A percentile compares a stretch with the other conserved stretches of the same genome.
phyloP scores from a whole-genome alignment of 2,329 filamentous ascomycete species.

The Penicillium sp. region DNA sequence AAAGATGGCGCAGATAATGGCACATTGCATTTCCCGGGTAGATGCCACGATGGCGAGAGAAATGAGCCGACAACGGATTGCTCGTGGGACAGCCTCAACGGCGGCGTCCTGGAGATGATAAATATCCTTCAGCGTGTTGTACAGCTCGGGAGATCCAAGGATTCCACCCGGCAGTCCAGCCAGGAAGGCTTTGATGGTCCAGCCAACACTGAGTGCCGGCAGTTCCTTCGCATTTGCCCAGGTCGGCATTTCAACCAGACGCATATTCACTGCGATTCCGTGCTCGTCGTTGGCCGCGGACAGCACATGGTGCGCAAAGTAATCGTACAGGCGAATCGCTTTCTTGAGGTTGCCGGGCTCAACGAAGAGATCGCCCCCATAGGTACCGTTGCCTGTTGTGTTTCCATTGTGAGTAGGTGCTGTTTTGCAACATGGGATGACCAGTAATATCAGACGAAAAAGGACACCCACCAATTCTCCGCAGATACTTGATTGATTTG shows the following conservation, averaged over 20 bases:
- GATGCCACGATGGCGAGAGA: constrained; percentile 43
- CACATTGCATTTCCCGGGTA: constrained; percentile 44
- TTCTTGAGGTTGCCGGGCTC: constrained; percentile 40
- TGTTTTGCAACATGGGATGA: constrained; percentile 2
- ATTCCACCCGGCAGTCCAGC: constrained; percentile 45
- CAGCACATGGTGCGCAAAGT: constrained; percentile 46
- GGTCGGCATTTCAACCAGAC: constrained; percentile 37
- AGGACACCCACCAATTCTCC: constrained; percentile 22
- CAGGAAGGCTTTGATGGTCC: constrained; percentile 42
- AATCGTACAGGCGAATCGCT: constrained; percentile 43
- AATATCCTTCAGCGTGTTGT: constrained; percentile 37
- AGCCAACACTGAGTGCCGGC: constrained; percentile 40
- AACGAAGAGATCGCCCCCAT: constrained; percentile 39
- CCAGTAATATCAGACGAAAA: background rate
- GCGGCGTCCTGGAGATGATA: constrained; percentile 27
- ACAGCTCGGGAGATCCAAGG: constrained; percentile 42
- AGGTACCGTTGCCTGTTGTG: constrained; percentile 26
- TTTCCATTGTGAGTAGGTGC: constrained; percentile 16
- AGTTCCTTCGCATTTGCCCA: constrained; percentile 25
- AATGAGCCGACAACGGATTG: constrained; percentile 37
- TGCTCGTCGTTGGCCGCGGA: constrained; percentile 40
- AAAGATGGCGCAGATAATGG: constrained; percentile 47
- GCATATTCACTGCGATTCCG: constrained; percentile 41
- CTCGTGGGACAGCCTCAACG: constrained; percentile 12
- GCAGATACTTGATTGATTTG: constrained; percentile 44